Percentiles rank a stretch among this genome's conserved stretches.
These are phyloP conservation scores for Sclerospora graminicola DNA, from an alignment of 352 stramenopile genomes.

Conservation along the genomic window DNA sequence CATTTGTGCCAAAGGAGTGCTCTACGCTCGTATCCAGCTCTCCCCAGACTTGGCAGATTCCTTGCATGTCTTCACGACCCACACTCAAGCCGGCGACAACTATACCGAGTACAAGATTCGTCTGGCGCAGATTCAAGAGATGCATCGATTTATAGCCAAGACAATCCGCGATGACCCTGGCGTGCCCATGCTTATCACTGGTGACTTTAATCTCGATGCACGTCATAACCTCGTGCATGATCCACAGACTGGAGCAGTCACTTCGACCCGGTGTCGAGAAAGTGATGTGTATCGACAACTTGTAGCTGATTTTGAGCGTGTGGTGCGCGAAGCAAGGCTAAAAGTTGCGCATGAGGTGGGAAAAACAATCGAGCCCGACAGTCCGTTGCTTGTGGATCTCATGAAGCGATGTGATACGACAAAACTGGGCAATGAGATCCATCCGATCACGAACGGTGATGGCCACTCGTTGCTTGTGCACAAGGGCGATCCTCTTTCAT, in stretches of 20 bases:
- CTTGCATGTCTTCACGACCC: conserved; percentile 79
- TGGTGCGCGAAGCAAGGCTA: conserved; percentile 23
- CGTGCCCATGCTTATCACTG: conserved; percentile 54
- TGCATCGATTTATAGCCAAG: conserved; percentile 44
- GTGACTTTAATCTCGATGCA: conserved; percentile 76
- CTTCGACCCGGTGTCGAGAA: conserved; percentile 35
- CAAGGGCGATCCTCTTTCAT: conserved; percentile 26
- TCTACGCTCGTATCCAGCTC: conserved; percentile 69
- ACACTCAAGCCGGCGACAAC: conserved; percentile 65
- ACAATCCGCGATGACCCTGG: conserved; percentile 39
- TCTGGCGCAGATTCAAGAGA: conserved; percentile 44
- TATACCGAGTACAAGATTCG: conserved; percentile 41
- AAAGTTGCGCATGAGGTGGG: conserved; percentile 12
- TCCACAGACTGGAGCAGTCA: conserved; percentile 4
- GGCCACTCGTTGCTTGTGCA: conserved; percentile 59
- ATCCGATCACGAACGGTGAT: conserved; percentile 76
- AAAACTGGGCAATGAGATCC: conserved; percentile 33
- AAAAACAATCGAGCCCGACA: neutral
- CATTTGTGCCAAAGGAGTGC: conserved; percentile 63
- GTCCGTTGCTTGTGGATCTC: conserved; percentile 35
- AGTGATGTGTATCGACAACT: conserved; percentile 57
- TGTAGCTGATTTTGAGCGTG: conserved; percentile 31
- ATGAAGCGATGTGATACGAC: conserved; percentile 58
- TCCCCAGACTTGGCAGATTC: conserved; percentile 55
- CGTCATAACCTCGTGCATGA: conserved; percentile 58